These are phyloP conservation scores for Mycosphaerella arachidis DNA, from an alignment of 2,329 filamentous ascomycete genomes.

Conservation along the genomic window DNA sequence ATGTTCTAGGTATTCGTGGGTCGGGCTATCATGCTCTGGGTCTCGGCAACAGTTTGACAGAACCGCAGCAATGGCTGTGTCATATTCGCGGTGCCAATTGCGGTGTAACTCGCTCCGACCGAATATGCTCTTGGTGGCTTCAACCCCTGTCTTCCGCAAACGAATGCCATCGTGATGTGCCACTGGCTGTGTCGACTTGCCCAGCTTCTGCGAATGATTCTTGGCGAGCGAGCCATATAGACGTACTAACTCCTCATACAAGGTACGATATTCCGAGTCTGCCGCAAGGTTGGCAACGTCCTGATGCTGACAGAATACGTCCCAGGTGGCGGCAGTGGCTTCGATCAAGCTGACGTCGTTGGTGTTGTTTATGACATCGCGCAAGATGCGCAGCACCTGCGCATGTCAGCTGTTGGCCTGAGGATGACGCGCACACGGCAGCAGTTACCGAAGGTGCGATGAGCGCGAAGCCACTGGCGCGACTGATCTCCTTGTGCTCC, in stretches of 20 bases:
- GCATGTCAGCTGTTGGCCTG: slow-evolving; percentile 32
- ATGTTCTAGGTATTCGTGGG: slow-evolving; percentile 61
- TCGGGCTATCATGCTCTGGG: slow-evolving; percentile 50
- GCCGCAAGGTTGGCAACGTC: slow-evolving; percentile 80
- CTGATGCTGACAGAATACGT: slow-evolving; percentile 82
- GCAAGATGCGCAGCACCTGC: slow-evolving; percentile 75
- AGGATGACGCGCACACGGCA: background rate
- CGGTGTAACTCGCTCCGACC: slow-evolving; percentile 55
- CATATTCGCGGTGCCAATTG: slow-evolving; percentile 54
- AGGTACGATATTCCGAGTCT: slow-evolving; percentile 74
- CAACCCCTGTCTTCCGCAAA: slow-evolving; percentile 49
- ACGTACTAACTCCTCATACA: slow-evolving; percentile 77
- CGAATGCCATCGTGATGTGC: slow-evolving; percentile 70
- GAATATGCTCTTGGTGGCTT: slow-evolving; percentile 73
- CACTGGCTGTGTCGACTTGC: slow-evolving; percentile 28
- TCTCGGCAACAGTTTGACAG: slow-evolving; percentile 71
- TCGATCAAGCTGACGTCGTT: slow-evolving; percentile 90
- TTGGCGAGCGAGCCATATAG: slow-evolving; percentile 77
- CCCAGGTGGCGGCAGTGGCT: slow-evolving; percentile 79
- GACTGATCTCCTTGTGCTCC: slow-evolving; percentile 63
- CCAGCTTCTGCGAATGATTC: slow-evolving; percentile 37
- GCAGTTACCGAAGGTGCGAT: slow-evolving; percentile 57
- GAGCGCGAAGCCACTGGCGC: slow-evolving; percentile 78
- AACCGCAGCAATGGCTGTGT: slow-evolving; percentile 75
- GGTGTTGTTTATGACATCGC: slow-evolving; percentile 69